Base-by-base conservation (phyloP, 208 protist genomes). In the Naegleria fowleri region DNA sequence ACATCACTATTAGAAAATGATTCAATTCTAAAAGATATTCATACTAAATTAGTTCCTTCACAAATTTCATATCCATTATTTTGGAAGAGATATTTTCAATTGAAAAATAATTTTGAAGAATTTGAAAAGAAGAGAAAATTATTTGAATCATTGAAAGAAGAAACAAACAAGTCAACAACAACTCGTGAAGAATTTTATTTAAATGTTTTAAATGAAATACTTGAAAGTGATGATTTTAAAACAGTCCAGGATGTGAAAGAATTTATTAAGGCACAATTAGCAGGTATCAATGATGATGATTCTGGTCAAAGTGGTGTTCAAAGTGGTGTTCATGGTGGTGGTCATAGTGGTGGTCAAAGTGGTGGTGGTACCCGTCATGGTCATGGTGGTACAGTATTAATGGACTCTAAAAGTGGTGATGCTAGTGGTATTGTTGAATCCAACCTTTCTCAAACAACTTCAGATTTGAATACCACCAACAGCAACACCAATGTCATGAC, bases 101-200 rank as follows among this genome's bases (percentile, higher is more conserved):
- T 79, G 9, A 79, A 79, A 79, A 13, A 15, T 36, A 29, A 79
- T 36, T 79, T 79, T 7, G 67, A 79, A 33, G 67, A 29, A 36
- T 36, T 36, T 79, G 67, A 79, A 79, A 79, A 79, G 25, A 79
- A 79, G 29, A 79, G 67, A 79, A 79, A 79, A 33, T 79, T 79
- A 33, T 79, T 79, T 79, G 29, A 79, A 79, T 79, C 67, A 9
- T 36, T 79, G 29, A 16, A 75, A 75, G 19, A 75, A 75, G 58
- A 75, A 16, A n/a, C 58, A 75, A 79, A 79, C 1, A 79, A 36
- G 29, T 36, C 67, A 4, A 67, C 11, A 4, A 67, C 19, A 3
- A 29, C 22, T 67, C 19, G 25, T 36, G 67, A 79, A 79, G 6
- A 36, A 36, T 79, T 79, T 36, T 79, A 79, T 36, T 36, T 79